Evolutionary conservation across 208 protist species (phyloP), one percentile per base, ranked within the genome.

Genomic region (Paratrypanosoma confusum): DNA sequence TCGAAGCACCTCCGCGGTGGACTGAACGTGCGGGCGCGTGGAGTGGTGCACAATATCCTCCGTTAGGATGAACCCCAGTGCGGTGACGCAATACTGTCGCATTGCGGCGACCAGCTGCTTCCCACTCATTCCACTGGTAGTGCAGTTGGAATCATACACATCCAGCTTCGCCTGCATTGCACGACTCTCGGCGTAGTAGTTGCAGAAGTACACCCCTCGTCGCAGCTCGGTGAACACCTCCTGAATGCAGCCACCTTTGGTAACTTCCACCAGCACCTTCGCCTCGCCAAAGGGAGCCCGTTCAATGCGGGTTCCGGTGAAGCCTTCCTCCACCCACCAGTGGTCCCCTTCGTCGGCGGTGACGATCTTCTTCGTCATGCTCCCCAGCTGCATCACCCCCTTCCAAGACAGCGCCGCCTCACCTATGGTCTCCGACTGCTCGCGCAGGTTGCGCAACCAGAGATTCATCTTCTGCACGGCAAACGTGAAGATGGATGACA

Each of bases 51-150:
- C 77, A 18, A 88, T 53, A 42, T 93, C 80, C 63, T 93, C 79
- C 27, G 88, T 77, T 7, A 93, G 49, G 20, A 90, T 68, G 58
- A 90, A 89, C 17, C 84, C 84, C 18, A 93, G 54, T 6, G 69
- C 74, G 4, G 60, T 76, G 7, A 56, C 61, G 48, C 71, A 90
- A 54, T 72, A 87, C 14, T 45, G 37, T 43, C 61, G 53, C 32
- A 89, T 85, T 16, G 62, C 63, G 3, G 21, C 46, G 20, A 84
- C 70, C 39, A 73, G 42, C 32, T 65, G 58, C 26, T 62, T 33
- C 11, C 49, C 56, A 21, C 49, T 17, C 24, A 71, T 26, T 17
- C 57, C 54, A 10, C 72, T 59, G 7, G 26, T 37, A 7, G 1
- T 13, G n/a, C 73, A 47, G 25, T 59, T 57, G 23, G 34, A 34